Evolutionary conservation across 164 flowering plant genomes (phyloP), one percentile per base, ranked within the genome.

Genomic region (Piper longum): DNA sequence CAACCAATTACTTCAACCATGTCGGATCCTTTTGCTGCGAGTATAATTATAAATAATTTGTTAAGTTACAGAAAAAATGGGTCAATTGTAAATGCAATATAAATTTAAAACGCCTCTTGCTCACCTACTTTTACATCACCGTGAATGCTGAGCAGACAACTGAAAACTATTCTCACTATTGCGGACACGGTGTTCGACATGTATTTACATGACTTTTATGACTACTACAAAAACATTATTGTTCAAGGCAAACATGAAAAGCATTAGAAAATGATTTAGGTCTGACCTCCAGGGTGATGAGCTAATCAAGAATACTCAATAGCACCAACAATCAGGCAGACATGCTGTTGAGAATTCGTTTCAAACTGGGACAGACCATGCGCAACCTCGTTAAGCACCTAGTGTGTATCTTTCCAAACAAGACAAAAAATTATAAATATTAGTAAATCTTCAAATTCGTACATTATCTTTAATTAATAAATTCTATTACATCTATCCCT

Each of bases 321-420:
- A 48, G 3, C 64, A 44, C 55, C 43, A 12, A 63, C 45, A 63
- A 41, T 43, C 74, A 45, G 8, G 81, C 59, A 16, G 70, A 72
- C 65, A 79, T 64, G 78, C 98, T 85, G 79, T 83, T 87, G 78
- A 81, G 89, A 64, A 89, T 81, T 54, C 98, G 95, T 76, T 84
- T 91, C 81, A 91, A 76, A 73, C 95, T 87, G 41, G 90, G 87
- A 69, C 89, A 88, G 19, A 77, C 83, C 42, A 72, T 62, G 2
- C 98, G 88, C 40, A 89, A 65, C 62, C 76, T 75, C 58, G 79
- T 83, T 87, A 85, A 78, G 76, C 84, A 79, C 61, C 67, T 70
- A 1, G 83, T 68, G 67, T 67, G 76, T 63, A 89, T 78, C 96
- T 89, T 69, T 55, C 19, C 57, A 40, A 4, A 52, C n/a, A 19